phyloP scores from a whole-genome alignment of 2,329 filamentous ascomycete species.

The Fusarium sp. region DNA sequence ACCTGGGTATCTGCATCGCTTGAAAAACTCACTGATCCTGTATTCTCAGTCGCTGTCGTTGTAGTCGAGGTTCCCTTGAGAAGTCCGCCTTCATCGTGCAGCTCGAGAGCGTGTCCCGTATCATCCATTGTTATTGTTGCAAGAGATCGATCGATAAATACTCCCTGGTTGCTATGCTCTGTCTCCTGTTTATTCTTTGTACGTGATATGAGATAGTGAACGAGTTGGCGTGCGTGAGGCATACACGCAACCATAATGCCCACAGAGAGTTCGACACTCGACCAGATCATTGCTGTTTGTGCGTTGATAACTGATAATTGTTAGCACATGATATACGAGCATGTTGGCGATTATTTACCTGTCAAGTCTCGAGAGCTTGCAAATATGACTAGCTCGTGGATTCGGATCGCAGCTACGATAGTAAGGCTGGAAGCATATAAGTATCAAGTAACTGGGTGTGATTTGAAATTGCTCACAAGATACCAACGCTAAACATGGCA shows the following conservation, averaged over 20 bases:
- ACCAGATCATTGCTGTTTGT: slow-evolving; percentile 20
- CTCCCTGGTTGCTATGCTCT: not conserved
- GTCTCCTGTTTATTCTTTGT: not conserved
- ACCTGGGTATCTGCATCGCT: slow-evolving; percentile 24
- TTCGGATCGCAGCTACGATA: slow-evolving; percentile 14
- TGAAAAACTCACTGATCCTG: slow-evolving; percentile 3
- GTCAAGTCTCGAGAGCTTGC: slow-evolving; percentile 8
- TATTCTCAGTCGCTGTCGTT: not conserved
- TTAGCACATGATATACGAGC: not conserved
- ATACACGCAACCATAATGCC: slow-evolving; percentile 33
- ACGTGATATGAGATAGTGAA: not conserved
- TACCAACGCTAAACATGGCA: slow-evolving; percentile 30
- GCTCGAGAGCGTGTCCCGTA: not conserved
- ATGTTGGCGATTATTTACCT: not conserved
- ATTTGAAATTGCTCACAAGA: slow-evolving; percentile 1
- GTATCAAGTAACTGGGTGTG: not conserved
- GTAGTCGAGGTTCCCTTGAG: not conserved
- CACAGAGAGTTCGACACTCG: slow-evolving; percentile 14
- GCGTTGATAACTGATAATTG: not conserved
- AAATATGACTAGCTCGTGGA: slow-evolving; percentile 9
- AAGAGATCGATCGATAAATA: slow-evolving; percentile 30
- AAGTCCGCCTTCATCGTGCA: slow-evolving; percentile 6
- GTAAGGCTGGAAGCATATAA: slow-evolving; percentile 14
- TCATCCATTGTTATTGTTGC: not conserved
- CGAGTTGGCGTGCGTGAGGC: slow-evolving; percentile 23